phyloP scores from a whole-genome alignment of 2,329 filamentous ascomycete species.

The Trichoderma sp. region DNA sequence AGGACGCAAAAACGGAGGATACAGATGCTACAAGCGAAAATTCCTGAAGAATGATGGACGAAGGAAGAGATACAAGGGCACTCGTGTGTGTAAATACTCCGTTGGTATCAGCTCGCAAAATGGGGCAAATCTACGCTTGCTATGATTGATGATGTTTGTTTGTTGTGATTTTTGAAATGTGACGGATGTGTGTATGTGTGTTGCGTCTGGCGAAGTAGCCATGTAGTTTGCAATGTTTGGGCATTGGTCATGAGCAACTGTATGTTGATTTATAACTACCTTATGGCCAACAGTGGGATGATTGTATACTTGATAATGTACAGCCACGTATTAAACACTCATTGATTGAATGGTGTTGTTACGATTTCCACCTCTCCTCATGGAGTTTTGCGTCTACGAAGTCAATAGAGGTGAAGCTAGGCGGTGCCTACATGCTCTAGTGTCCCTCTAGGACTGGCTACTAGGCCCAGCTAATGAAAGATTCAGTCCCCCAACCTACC shows the following conservation, averaged over 20 bases:
- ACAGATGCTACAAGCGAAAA: not conserved
- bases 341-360: not conserved
- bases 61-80: not conserved
- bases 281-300: not conserved
- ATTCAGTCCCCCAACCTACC: not conserved
- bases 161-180: not conserved
- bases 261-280: not conserved
- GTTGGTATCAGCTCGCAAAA: slow-evolving; percentile 9
- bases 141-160: not conserved
- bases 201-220: not conserved
- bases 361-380: not conserved
- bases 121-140: slow-evolving; percentile 4
- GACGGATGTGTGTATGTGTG: not conserved
- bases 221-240: too few relatives aligned
- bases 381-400: not conserved
- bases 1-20: slow-evolving; percentile 1
- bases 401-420: not conserved
- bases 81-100: slow-evolving; percentile 10
- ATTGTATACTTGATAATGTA: not conserved
- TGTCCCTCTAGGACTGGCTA: not conserved
- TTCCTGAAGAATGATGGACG: not conserved
- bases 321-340: not conserved
- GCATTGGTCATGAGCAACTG: not conserved
- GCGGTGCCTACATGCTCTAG: not conserved
- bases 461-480: not conserved